These are phyloP conservation scores for Phytophthora citricola DNA, from an alignment of 352 stramenopile species.

Conservation along the genomic window DNA sequence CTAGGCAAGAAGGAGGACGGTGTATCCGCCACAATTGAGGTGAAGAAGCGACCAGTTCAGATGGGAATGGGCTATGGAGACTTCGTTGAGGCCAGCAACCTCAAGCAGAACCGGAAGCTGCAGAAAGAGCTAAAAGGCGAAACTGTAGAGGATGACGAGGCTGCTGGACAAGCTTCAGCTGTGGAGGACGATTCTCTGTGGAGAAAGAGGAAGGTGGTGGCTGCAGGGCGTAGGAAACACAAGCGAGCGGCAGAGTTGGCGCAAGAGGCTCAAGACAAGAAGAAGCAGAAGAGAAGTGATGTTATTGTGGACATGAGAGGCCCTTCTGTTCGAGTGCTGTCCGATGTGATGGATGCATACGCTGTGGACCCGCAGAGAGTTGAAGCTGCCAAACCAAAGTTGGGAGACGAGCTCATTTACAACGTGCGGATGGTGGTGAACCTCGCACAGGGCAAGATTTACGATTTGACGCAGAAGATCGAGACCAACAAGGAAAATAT, in stretches of 20 bases:
- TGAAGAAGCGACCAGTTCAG: conserved; percentile 92
- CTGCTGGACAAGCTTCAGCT: conserved; percentile 28
- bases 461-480: conserved; percentile 79
- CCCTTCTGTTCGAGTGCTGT: conserved; percentile 78
- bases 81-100: conserved; percentile 93
- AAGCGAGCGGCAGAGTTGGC: conserved; percentile 75
- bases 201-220: conserved; percentile 73
- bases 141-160: conserved; percentile 45
- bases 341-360: conserved; percentile 72
- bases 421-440: conserved; percentile 92
- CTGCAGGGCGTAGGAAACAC: conserved; percentile 41
- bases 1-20: conserved; percentile 94
- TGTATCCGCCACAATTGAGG: conserved; percentile 93
- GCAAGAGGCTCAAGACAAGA: conserved; percentile 46
- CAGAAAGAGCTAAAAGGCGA: conserved; percentile 93
- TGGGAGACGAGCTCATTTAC: conserved; percentile 92
- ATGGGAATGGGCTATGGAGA: conserved; percentile 95
- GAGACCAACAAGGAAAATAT: conserved; percentile 54
- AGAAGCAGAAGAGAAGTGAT: conserved; percentile 63
- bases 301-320: conserved; percentile 92
- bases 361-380: conserved; percentile 51
- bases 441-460: conserved; percentile 79
- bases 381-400: conserved; percentile 63
- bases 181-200: conserved; percentile 81
- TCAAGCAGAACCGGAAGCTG: conserved; percentile 93